phyloP scores from a whole-genome alignment of 495 filamentous ascomycete species.

The Tetracladium marchalianum region DNA sequence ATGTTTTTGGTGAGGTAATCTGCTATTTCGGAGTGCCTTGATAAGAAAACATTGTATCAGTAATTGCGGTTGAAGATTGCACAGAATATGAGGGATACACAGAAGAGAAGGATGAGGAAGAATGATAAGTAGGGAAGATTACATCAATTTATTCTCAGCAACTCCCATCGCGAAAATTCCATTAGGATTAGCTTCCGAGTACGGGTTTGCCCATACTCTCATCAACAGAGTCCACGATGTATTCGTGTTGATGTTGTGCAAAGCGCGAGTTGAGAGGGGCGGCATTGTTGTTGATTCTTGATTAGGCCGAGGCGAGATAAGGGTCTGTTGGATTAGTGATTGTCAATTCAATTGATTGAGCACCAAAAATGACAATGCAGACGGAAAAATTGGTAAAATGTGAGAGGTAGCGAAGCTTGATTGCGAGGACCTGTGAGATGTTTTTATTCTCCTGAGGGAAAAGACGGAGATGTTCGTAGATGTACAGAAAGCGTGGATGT shows the following conservation, averaged over 20 bases:
- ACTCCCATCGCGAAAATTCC: slow-evolving; percentile 6
- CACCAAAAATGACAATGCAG: too few species aligned
- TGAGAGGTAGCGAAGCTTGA: too few species aligned
- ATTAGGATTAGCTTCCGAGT: background rate
- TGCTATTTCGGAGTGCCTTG: slow-evolving; percentile 6
- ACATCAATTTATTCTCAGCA: slow-evolving; percentile 9
- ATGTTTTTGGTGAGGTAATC: slow-evolving; percentile 1
- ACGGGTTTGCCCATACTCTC: background rate
- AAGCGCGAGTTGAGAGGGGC: background rate
- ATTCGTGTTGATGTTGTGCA: background rate
- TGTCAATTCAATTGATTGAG: too few species aligned
- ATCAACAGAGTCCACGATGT: background rate
- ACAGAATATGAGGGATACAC: too few species aligned
- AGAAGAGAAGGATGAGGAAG: background rate
- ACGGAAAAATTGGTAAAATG: too few species aligned
- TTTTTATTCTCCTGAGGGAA: too few species aligned
- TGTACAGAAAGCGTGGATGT: too few species aligned
- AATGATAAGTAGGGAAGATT: background rate
- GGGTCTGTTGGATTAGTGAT: too few species aligned
- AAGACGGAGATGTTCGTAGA: too few species aligned
- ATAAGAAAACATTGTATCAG: background rate
- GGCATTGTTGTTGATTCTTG: background rate
- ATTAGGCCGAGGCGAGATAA: too few species aligned
- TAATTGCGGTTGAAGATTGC: too few species aligned
- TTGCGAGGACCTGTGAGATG: too few species aligned